Base-by-base conservation (phyloP, 768 basidiomycete species). In the Lyophyllum shimeji region DNA sequence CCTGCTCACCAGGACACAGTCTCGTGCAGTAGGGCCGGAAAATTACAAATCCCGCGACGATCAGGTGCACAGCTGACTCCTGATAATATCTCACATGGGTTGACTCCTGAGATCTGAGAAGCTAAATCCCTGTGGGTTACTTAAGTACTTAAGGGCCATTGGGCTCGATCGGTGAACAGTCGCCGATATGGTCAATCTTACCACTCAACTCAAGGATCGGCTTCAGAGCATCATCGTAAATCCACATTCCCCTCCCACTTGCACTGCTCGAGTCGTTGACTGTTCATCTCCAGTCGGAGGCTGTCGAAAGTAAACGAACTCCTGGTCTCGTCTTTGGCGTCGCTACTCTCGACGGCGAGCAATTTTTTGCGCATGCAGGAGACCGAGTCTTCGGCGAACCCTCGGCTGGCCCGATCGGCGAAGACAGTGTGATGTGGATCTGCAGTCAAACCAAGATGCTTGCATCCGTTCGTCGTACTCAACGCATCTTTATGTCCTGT, bases 391-490 rank as follows among this genome's bases (percentile, higher is more conserved):
- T 63, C n/a, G 60, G 62, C 37, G 69, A 74, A 45, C 61, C 67
- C n/a, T 56, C 65, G 1, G 64, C 64, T 40, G 66, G 58, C 2
- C 44, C 42, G 4, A 56, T 73, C 12, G 59, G 60, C 20, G 59
- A 60, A 20, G 66, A 71, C 48, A 65, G 63, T 18, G 55, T 73
- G 27, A 69, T 71, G 53, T 73, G 73, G 72, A 60, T 75, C n/a
- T 74, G 73, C 59, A 75, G 74, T 52, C 66, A 68, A 60, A 72
- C 72, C 1, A 74, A 75, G 53, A 54, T 74, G 27, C 52, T 73
- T 17, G 65, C 67, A 18, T 64, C 71, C 20, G 74, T 73, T 54
- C 6, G 71, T 59, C 2, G 42, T 25, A 25, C 13, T n/a, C 43
- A 9, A n/a, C 43, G 23, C 3, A 44, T 3, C 13, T 11, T 18